phyloP scores from a whole-genome alignment of 257 asterid genomes.

The Misopates orontium region DNA sequence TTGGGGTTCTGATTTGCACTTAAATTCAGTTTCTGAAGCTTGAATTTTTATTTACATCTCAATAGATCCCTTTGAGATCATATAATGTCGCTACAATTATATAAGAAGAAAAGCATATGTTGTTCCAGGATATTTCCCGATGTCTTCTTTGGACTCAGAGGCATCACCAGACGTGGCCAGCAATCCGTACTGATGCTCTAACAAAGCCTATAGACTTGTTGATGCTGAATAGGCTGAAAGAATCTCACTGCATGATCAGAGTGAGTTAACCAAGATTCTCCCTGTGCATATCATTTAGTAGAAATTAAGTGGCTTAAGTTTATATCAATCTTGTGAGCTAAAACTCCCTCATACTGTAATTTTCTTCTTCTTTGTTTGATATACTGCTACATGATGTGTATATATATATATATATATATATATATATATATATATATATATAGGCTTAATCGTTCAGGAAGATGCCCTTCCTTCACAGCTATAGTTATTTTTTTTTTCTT shows the following conservation, averaged over 20 bases:
- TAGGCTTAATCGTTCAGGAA: constrained; percentile 3
- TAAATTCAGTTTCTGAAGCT: background rate
- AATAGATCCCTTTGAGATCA: background rate
- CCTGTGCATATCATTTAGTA: constrained; percentile 10
- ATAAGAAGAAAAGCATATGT: constrained; percentile 4
- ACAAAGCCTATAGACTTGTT: constrained; percentile 82
- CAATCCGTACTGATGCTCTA: constrained; percentile 87
- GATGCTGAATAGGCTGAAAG: constrained; percentile 86
- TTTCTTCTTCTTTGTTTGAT: background rate
- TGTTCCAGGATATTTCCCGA: constrained; percentile 85
- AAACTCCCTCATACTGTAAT: constrained; percentile 1
- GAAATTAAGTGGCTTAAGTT: constrained; percentile 14
- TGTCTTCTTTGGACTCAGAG: constrained; percentile 99
- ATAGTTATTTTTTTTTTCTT: background rate
- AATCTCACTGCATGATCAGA: constrained; percentile 80
- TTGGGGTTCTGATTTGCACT: constrained; percentile 4
- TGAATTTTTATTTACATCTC: constrained; percentile 7
- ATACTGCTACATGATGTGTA: background rate
- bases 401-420: no score
- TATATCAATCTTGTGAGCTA: constrained; percentile 3
- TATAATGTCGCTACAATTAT: background rate
- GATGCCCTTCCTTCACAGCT: background rate
- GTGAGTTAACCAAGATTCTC: constrained; percentile 45
- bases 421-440: no score
- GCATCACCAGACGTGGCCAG: constrained; percentile 99